Conservation (phyloP, 1,284 basidiomycete species). For the Lentinula novae-zelandiae region DNA sequence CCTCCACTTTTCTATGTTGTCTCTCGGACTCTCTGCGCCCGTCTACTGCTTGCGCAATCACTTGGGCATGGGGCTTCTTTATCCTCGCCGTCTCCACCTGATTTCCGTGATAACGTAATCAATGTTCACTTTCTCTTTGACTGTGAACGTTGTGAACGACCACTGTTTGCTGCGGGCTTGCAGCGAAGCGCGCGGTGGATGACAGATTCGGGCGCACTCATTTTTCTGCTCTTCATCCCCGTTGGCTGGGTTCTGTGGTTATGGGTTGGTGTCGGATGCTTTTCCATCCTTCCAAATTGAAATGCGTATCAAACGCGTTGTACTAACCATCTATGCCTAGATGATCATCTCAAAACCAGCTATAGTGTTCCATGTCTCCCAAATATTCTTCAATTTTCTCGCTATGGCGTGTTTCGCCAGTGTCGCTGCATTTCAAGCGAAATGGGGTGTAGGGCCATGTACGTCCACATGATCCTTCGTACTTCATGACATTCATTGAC, state of each 20-base stretch:
- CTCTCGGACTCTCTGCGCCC: slow-evolving; percentile 12
- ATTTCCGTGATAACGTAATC: slow-evolving; percentile 51
- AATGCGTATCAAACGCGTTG: slow-evolving; percentile 14
- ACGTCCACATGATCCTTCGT: slow-evolving; percentile 30
- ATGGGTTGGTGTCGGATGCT: slow-evolving; percentile 46
- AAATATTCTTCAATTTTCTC: slow-evolving; percentile 87
- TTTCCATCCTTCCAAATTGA: slow-evolving; percentile 10
- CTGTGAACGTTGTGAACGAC: not conserved
- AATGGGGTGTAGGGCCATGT: slow-evolving; percentile 82
- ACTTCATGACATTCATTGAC: slow-evolving; percentile 11
- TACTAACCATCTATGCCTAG: slow-evolving; percentile 32
- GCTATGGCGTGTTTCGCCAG: slow-evolving; percentile 86
- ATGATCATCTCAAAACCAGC: slow-evolving; percentile 83
- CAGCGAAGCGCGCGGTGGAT: slow-evolving; percentile 5
- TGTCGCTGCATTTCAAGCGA: slow-evolving; percentile 82
- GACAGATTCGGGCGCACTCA: slow-evolving; percentile 28
- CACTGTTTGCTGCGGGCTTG: not conserved
- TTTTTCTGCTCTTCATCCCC: slow-evolving; percentile 61
- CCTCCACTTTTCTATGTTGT: slow-evolving; percentile 8
- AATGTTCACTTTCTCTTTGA: slow-evolving; percentile 32
- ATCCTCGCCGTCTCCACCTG: not conserved
- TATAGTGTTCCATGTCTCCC: slow-evolving; percentile 67
- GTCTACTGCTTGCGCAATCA: not conserved
- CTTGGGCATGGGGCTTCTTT: not conserved
- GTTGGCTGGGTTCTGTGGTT: slow-evolving; percentile 60